Percentiles rank a stretch among this genome's conserved stretches.
Evolutionary conservation across 768 basidiomycete genomes (phyloP).

Genomic region (Rhizopogon vinicolor): DNA sequence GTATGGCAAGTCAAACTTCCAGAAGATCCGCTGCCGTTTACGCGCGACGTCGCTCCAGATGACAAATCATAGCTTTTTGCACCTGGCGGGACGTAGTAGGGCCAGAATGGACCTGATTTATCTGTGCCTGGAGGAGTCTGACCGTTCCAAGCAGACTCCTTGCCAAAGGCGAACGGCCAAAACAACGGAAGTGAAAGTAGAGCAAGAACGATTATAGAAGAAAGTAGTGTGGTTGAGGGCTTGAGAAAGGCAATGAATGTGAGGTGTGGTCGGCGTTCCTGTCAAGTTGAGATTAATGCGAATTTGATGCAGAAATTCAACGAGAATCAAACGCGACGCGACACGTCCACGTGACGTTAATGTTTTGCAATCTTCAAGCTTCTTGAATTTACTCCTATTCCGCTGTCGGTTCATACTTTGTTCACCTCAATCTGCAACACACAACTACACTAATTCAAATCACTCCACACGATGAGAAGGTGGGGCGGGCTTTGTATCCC

Average conservation of each 20-base stretch:
- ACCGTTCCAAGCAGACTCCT: constrained; percentile 68
- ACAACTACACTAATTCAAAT: constrained; percentile 52
- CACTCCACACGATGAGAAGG: constrained; percentile 70
- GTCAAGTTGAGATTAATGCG: not conserved
- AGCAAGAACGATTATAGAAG: not conserved
- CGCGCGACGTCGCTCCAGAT: constrained; percentile 39
- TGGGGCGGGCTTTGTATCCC: constrained; percentile 16
- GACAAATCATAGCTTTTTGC: constrained; percentile 66
- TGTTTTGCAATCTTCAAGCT: not conserved
- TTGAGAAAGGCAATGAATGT: not conserved
- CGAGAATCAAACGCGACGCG: constrained; percentile 1
- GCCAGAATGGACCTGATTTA: constrained; percentile 45
- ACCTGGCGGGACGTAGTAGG: constrained; percentile 73
- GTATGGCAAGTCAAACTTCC: constrained; percentile 45
- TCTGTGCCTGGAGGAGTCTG: constrained; percentile 45
- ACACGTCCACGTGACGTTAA: constrained; percentile 20
- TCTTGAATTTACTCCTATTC: no score
- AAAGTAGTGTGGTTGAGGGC: not conserved
- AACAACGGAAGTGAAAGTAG: constrained; percentile 7
- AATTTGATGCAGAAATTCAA: no score
- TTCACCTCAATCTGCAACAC: no score
- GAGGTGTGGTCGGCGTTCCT: not conserved
- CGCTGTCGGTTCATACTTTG: no score
- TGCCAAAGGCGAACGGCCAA: constrained; percentile 4
- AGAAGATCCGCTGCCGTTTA: constrained; percentile 63